These are phyloP conservation scores for Wallacemonas rigidus DNA, from an alignment of 208 protist genomes.

Conservation along the genomic window DNA sequence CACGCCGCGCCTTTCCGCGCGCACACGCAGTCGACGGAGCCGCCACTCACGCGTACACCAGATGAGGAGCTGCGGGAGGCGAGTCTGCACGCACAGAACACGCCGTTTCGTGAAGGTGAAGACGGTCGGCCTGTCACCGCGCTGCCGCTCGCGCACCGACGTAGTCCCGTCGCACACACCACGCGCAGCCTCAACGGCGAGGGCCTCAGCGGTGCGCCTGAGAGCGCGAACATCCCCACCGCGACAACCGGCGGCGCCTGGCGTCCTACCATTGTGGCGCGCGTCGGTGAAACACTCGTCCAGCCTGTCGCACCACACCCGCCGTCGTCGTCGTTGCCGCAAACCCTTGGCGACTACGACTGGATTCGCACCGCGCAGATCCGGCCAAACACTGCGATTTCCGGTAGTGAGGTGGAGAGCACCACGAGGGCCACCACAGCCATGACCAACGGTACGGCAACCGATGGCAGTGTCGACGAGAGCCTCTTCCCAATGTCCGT, in stretches of 20 bases:
- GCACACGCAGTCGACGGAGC: background rate
- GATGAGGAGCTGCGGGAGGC: conserved; percentile 4
- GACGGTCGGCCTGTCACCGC: conserved; percentile 11
- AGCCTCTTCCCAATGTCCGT: no score
- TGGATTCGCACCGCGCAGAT: background rate
- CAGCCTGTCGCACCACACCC: background rate
- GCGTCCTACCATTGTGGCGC: background rate
- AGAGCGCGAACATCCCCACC: background rate
- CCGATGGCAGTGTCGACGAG: no score
- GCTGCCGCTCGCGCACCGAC: background rate
- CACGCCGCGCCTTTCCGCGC: background rate
- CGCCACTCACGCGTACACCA: background rate
- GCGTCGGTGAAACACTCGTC: background rate
- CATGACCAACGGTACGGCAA: background rate
- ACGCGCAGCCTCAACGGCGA: background rate
- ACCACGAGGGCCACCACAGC: background rate
- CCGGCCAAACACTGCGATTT: background rate
- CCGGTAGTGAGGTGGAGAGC: background rate
- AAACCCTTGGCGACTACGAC: conserved; percentile 13
- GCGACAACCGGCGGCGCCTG: background rate
- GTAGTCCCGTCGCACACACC: background rate
- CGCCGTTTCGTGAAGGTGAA: conserved; percentile 5
- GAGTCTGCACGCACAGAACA: conserved; percentile 8
- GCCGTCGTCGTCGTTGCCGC: background rate
- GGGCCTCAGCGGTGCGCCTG: background rate